Evolutionary conservation across 257 asterid species (phyloP).

Genomic region (Nicotiana benthamiana): DNA sequence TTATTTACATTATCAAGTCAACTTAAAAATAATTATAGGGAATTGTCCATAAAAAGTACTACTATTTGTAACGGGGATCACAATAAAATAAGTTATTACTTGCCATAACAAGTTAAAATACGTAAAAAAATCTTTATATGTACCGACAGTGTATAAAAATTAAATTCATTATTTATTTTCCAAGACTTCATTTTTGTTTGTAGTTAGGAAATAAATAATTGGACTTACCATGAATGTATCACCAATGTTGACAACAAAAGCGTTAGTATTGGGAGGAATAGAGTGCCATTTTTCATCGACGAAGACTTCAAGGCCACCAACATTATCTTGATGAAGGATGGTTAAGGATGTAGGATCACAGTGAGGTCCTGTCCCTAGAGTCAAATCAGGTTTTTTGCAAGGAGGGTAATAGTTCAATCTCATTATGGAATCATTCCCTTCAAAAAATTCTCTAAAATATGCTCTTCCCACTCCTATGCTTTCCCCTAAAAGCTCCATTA

Average conservation of each 20-base stretch:
- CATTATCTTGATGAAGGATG: constrained; percentile 64
- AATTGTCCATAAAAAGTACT: too few species aligned
- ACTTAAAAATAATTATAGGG: too few species aligned
- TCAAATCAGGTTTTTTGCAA: constrained; percentile 50
- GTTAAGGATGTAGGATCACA: constrained; percentile 68
- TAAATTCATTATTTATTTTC: neutral
- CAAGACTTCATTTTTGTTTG: too few species aligned
- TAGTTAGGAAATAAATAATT: neutral
- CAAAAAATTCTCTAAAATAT: constrained; percentile 48
- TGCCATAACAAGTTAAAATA: neutral
- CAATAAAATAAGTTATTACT: too few species aligned
- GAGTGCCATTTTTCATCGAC: constrained; percentile 59
- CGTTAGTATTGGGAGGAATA: constrained; percentile 47
- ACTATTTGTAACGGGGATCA: too few species aligned
- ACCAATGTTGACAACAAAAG: constrained; percentile 76
- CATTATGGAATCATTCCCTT: constrained; percentile 66
- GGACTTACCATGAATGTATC: constrained; percentile 65
- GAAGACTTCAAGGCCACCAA: constrained; percentile 62
- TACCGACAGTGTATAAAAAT: too few species aligned
- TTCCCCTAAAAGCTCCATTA: constrained; percentile 62
- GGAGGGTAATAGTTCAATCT: constrained; percentile 67
- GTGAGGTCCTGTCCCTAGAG: constrained; percentile 85
- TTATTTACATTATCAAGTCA: too few species aligned
- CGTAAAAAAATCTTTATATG: too few species aligned
- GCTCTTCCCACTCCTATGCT: constrained; percentile 53